Evolutionary conservation across 2,329 filamentous ascomycete species (phyloP).

Genomic region (Claviceps sp.): DNA sequence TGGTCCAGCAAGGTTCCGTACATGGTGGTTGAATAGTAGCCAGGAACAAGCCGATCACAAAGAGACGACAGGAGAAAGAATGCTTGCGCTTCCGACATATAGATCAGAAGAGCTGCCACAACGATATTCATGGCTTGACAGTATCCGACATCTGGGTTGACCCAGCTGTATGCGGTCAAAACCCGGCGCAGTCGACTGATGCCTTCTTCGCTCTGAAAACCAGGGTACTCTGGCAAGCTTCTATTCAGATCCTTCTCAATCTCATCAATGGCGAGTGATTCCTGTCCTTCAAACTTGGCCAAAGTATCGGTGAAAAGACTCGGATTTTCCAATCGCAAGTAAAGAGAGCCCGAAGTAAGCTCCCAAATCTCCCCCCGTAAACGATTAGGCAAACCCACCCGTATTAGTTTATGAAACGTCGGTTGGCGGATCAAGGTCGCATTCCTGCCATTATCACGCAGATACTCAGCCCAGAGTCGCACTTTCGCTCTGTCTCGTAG

Average conservation of each 20-base stretch:
- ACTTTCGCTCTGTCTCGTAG: slow-evolving; percentile 93
- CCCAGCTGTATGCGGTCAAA: slow-evolving; percentile 95
- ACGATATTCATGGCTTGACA: slow-evolving; percentile 99
- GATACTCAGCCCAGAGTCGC: slow-evolving; percentile 91
- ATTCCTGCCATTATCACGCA: slow-evolving; percentile 89
- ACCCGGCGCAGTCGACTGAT: slow-evolving; percentile 83
- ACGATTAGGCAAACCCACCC: slow-evolving; percentile 87
- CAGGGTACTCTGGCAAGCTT: slow-evolving; percentile 91
- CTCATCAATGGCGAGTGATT: slow-evolving; percentile 93
- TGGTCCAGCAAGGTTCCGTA: slow-evolving; percentile 95
- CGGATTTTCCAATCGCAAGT: slow-evolving; percentile 74
- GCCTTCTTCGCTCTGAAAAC: slow-evolving; percentile 91
- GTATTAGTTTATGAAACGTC: slow-evolving; percentile 93
- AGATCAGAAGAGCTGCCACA: slow-evolving; percentile 92
- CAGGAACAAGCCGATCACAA: slow-evolving; percentile 84
- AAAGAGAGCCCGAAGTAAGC: slow-evolving; percentile 80
- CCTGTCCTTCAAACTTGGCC: slow-evolving; percentile 66
- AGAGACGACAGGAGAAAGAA: slow-evolving; percentile 87
- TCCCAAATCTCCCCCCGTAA: slow-evolving; percentile 94
- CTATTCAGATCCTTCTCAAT: slow-evolving; percentile 98
- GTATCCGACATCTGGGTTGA: slow-evolving; percentile 88
- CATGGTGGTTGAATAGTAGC: slow-evolving; percentile 98
- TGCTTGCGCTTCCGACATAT: slow-evolving; percentile 91
- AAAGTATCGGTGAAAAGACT: slow-evolving; percentile 75
- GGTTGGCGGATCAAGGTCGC: slow-evolving; percentile 85